A percentile compares a stretch with the other conserved stretches of the same genome.
Evolutionary conservation across 108 stramenopile species (phyloP).

Genomic region (Skeletonema menzelii): DNA sequence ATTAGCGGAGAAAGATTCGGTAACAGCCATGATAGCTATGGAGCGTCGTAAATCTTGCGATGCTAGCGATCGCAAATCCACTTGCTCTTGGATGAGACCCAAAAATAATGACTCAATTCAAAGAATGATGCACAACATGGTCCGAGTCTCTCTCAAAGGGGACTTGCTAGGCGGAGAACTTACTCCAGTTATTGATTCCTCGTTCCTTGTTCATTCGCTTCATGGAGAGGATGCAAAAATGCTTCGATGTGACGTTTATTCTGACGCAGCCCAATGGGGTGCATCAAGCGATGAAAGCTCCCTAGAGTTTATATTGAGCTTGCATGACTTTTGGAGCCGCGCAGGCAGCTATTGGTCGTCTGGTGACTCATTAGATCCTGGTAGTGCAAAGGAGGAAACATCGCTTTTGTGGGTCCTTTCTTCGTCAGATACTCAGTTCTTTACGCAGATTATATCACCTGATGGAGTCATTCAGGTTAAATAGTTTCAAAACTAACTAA

Average conservation of each 20-base stretch:
- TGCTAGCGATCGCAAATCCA: slow-evolving; percentile 19
- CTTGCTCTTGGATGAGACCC: slow-evolving; percentile 23
- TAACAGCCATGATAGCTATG: slow-evolving; percentile 64
- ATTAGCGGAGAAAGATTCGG: slow-evolving; percentile 25
- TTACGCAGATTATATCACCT: neutral
- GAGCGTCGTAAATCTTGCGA: slow-evolving; percentile 33
- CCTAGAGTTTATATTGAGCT: slow-evolving; percentile 68
- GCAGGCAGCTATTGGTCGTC: slow-evolving; percentile 51
- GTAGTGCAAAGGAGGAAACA: neutral
- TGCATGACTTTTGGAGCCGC: slow-evolving; percentile 86
- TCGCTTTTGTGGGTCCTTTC: neutral
- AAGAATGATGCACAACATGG: slow-evolving; percentile 49
- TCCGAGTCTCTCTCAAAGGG: slow-evolving; percentile 65
- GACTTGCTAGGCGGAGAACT: slow-evolving; percentile 60
- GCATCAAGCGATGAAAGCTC: slow-evolving; percentile 52
- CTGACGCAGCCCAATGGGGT: slow-evolving; percentile 78
- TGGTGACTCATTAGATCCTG: neutral
- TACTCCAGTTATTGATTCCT: slow-evolving; percentile 59
- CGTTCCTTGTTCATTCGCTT: slow-evolving; percentile 72
- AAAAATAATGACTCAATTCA: slow-evolving; percentile 33
- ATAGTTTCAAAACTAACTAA: too few species aligned
- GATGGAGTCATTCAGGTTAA: neutral
- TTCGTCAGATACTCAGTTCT: neutral
- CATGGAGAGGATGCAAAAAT: slow-evolving; percentile 63
- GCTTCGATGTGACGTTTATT: slow-evolving; percentile 81